A percentile compares a stretch with the other conserved stretches of the same genome.
phyloP scores from a whole-genome alignment of 225 moss, liverwort and hornwort genomes.

The Physcomitrellopsis africana region DNA sequence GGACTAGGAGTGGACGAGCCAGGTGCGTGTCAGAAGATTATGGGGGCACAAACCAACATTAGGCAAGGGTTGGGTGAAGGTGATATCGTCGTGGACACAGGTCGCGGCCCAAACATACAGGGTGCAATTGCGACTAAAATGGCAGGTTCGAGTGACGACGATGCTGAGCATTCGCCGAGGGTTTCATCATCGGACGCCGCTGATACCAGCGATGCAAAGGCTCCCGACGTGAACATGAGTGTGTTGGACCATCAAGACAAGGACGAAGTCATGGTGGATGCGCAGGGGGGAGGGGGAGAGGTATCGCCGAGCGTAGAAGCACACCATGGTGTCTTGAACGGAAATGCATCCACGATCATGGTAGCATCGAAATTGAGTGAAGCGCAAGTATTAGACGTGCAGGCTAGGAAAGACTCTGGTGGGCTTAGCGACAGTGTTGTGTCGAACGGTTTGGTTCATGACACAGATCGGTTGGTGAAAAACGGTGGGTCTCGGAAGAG shows the following conservation, averaged over 20 bases:
- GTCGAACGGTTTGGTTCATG: slow-evolving; percentile 38
- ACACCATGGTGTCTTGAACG: slow-evolving; percentile 25
- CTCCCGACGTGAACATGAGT: slow-evolving; percentile 18
- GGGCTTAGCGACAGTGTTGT: slow-evolving; percentile 28
- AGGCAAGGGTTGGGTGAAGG: slow-evolving; percentile 40
- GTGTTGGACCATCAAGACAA: slow-evolving; percentile 12
- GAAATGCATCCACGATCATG: slow-evolving; percentile 28
- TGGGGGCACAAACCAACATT: slow-evolving; percentile 59
- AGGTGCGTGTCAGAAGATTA: slow-evolving; percentile 26
- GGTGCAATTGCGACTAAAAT: slow-evolving; percentile 17
- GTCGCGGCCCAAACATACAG: slow-evolving; percentile 27
- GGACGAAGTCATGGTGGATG: slow-evolving; percentile 43
- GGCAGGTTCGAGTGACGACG: background rate
- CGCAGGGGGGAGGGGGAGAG: background rate
- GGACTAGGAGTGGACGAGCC: slow-evolving; percentile 18
- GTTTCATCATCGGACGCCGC: slow-evolving; percentile 33
- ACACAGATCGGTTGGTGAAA: slow-evolving; percentile 44
- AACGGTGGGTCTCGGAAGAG: slow-evolving; percentile 42
- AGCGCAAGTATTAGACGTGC: slow-evolving; percentile 21
- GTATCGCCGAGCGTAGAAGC: slow-evolving; percentile 13
- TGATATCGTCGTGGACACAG: slow-evolving; percentile 51
- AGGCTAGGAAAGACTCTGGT: slow-evolving; percentile 31
- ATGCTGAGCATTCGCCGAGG: slow-evolving; percentile 25
- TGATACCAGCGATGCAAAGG: slow-evolving; percentile 29
- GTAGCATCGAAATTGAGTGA: slow-evolving; percentile 22